phyloP scores from a whole-genome alignment of 768 basidiomycete species.

The Erythrobasidium yunnanense region DNA sequence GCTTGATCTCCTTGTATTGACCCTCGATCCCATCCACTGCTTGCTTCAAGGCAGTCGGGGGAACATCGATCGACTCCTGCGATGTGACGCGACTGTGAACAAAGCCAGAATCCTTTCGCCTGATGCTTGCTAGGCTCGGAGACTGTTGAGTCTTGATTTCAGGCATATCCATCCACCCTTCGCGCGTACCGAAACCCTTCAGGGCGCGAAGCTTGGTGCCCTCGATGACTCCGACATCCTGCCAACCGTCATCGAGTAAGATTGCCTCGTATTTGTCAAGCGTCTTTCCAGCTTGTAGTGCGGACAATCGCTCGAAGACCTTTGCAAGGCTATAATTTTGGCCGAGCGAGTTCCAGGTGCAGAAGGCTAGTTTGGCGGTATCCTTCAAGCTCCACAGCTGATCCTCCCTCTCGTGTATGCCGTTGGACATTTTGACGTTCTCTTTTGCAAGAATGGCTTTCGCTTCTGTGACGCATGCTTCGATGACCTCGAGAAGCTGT shows the following conservation, averaged over 20 bases:
- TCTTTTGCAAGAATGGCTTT: not conserved
- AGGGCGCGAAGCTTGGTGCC: conserved; percentile 11
- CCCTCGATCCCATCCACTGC: conserved; percentile 28
- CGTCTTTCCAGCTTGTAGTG: not conserved
- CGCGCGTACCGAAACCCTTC: conserved; percentile 23
- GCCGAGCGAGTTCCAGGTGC: conserved; percentile 37
- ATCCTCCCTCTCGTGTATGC: not conserved
- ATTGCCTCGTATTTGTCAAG: conserved; percentile 20
- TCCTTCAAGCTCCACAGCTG: not conserved
- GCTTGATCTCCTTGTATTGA: conserved; percentile 25
- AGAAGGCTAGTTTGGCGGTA: not conserved
- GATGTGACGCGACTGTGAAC: not conserved
- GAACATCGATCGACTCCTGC: not conserved
- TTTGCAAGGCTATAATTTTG: conserved; percentile 25
- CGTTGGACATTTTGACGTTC: not conserved
- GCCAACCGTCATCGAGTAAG: conserved; percentile 38
- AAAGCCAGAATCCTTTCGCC: not conserved
- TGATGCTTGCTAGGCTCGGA: not conserved
- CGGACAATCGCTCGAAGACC: conserved; percentile 26
- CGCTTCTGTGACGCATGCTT: conserved; percentile 6
- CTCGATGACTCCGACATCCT: conserved; percentile 20
- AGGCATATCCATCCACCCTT: conserved; percentile 26
- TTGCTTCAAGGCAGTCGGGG: not conserved
- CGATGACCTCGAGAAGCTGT: not conserved
- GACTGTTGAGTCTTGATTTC: too few relatives aligned